Evolutionary conservation across 2,329 filamentous ascomycete species (phyloP).

Genomic region (Chaetomiaceae sp.): DNA sequence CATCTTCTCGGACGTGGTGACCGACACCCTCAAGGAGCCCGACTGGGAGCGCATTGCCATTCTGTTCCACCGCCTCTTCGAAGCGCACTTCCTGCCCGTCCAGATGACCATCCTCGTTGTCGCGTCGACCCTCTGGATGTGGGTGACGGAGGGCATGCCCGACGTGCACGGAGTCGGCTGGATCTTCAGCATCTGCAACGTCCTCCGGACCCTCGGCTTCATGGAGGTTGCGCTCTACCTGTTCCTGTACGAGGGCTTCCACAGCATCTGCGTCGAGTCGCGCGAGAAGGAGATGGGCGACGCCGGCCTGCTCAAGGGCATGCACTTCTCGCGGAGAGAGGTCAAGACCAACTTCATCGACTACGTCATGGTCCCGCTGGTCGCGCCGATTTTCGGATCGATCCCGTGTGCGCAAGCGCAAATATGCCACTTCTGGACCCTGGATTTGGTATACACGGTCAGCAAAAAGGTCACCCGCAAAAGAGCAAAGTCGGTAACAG

Average conservation of each 20-base stretch:
- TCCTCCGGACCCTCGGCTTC: constrained; percentile 58
- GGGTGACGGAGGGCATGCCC: constrained; percentile 46
- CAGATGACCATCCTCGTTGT: constrained; percentile 63
- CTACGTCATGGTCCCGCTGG: constrained; percentile 61
- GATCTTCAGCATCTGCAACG: constrained; percentile 57
- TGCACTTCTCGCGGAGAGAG: constrained; percentile 59
- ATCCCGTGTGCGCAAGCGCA: constrained; percentile 65
- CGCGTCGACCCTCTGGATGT: constrained; percentile 56
- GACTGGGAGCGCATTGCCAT: constrained; percentile 54
- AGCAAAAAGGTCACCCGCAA: constrained; percentile 62
- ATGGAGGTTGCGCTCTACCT: constrained; percentile 60
- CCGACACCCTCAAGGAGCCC: constrained; percentile 46
- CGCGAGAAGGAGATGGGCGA: constrained; percentile 64
- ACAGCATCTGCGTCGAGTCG: constrained; percentile 54
- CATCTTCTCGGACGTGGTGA: constrained; percentile 52
- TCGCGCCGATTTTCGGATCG: constrained; percentile 63
- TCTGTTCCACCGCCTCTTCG: constrained; percentile 64
- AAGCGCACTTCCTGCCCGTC: constrained; percentile 67
- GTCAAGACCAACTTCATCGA: constrained; percentile 56
- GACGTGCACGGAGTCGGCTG: constrained; percentile 52
- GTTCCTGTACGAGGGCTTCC: constrained; percentile 64
- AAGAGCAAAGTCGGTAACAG: constrained; percentile 41
- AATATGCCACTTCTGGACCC: constrained; percentile 65
- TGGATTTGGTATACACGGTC: constrained; percentile 65
- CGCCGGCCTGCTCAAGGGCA: constrained; percentile 59